Conservation (phyloP, 2,329 filamentous ascomycete genomes). For the Ceratocystiopsis sp. region DNA sequence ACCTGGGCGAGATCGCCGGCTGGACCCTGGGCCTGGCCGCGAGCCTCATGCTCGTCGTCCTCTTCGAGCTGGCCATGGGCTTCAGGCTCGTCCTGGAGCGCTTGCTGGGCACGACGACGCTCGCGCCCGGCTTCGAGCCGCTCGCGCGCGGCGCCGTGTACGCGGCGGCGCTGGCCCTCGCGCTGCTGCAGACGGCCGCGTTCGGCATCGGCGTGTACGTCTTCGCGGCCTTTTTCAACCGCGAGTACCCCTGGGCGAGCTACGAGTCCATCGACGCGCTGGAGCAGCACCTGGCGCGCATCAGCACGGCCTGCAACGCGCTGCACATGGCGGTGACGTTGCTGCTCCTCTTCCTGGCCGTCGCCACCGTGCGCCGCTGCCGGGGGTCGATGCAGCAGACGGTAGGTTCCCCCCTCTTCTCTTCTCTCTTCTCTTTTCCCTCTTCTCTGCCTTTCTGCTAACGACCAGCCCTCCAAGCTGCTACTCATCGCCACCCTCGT, state of each 20-base stretch:
- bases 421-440: background rate
- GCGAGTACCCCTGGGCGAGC: too few relatives aligned
- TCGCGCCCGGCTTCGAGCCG: too few relatives aligned
- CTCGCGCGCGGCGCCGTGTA: background rate
- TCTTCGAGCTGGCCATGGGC: conserved; percentile 8
- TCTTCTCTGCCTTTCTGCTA: background rate
- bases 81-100: background rate
- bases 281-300: too few relatives aligned
- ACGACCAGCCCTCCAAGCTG: conserved; percentile 14
- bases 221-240: too few relatives aligned
- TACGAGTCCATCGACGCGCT: background rate
- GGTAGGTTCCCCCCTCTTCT: background rate
- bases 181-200: too few relatives aligned
- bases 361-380: background rate
- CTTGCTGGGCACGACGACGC: too few relatives aligned
- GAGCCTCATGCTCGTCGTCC: background rate
- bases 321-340: background rate
- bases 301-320: background rate
- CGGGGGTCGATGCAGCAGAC: background rate
- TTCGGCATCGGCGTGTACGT: background rate
- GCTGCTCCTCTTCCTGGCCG: background rate
- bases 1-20: background rate
- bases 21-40: conserved; percentile 5
- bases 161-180: too few relatives aligned
- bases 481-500: conserved; percentile 18